phyloP scores from a whole-genome alignment of 2,329 filamentous ascomycete genomes.

The Colletotrichum euphorbiae region DNA sequence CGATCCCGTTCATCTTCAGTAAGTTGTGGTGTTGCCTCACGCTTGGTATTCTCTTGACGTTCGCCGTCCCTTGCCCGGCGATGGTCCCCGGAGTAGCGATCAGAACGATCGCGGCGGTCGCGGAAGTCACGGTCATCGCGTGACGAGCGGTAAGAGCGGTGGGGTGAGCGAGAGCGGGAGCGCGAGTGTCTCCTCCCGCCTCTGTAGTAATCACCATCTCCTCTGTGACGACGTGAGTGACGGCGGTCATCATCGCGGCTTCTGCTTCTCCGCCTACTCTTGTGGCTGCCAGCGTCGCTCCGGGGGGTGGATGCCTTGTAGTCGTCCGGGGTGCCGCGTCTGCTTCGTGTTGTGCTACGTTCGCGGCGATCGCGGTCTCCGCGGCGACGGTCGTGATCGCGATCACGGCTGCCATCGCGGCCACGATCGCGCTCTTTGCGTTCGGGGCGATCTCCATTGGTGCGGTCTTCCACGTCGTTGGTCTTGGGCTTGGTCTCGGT shows the following conservation, averaged over 20 bases:
- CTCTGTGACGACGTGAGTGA: slow-evolving; percentile 77
- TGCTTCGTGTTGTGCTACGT: slow-evolving; percentile 62
- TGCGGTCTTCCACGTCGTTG: slow-evolving; percentile 66
- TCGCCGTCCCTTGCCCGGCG: slow-evolving; percentile 68
- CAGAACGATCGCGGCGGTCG: slow-evolving; percentile 64
- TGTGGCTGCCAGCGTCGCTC: slow-evolving; percentile 83
- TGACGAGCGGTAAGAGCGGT: slow-evolving; percentile 65
- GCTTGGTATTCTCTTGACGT: slow-evolving; percentile 52
- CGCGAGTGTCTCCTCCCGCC: slow-evolving; percentile 64
- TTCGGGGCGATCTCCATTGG: slow-evolving; percentile 61
- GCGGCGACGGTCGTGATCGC: slow-evolving; percentile 61
- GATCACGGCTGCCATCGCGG: slow-evolving; percentile 59
- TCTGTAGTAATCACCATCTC: slow-evolving; percentile 76
- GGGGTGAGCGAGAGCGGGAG: slow-evolving; percentile 79
- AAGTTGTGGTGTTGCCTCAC: slow-evolving; percentile 74
- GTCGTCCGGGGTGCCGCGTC: slow-evolving; percentile 62
- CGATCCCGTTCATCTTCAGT: slow-evolving; percentile 97
- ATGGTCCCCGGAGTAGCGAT: slow-evolving; percentile 49
- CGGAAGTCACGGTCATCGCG: slow-evolving; percentile 67
- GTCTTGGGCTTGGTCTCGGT: slow-evolving; percentile 60
- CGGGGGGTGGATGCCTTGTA: slow-evolving; percentile 74
- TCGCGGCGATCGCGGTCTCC: slow-evolving; percentile 65
- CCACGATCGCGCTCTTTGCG: slow-evolving; percentile 64
- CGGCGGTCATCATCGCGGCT: slow-evolving; percentile 82
- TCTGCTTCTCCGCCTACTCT: slow-evolving; percentile 83